Base-by-base conservation (phyloP, 192 early-diverging fungal genomes). In the Coemansia furcata region DNA sequence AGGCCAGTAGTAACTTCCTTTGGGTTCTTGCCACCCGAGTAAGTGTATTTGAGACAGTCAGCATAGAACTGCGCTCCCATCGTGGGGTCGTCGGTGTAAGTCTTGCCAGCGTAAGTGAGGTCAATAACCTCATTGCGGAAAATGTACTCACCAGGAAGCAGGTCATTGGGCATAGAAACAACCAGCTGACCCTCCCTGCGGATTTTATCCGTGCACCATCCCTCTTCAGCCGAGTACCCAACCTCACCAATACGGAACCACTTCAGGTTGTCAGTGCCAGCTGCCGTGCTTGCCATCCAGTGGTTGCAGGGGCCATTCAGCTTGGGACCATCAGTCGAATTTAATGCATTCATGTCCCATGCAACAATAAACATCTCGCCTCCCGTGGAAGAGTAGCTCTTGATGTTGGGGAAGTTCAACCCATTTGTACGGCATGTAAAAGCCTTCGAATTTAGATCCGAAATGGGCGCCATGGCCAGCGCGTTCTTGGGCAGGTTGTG, bases 41-140 rank as follows among this genome's bases (percentile, higher is more conserved):
- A 17, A 7, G 3, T 58, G 55, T 36, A 58, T 33, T 58, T 58
- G 35, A 58, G 29, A 17, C 55, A 58, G 33, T 58, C 55, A 9
- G 55, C 32, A 7, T 58, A 58, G 55, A 58, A 58, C 55, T 58
- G 55, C 15, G 55, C 15, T 32, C 55, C 55, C 55, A 33, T 58
- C 32, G 55, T 36, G 36, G 55, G 55, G n/a, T 58, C 55, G 15
- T 58, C 32, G 15, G 12, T 9, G 4, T 6, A 10, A 9, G 55
- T 58, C 33, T 58, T 58, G 55, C 35, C 55, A 4, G 55, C 55
- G 36, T 35, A 58, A 1, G 55, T 36, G n/a, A 58, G 55, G 35
- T 58, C 55, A 58, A 58, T 58, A 36, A 58, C 33, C 33, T 58
- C 55, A 33, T 2, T 19, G 8, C 55, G 55, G 55, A 58, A 58